Conservation (phyloP, 768 basidiomycete genomes). For the Plicaturopsis crispa region DNA sequence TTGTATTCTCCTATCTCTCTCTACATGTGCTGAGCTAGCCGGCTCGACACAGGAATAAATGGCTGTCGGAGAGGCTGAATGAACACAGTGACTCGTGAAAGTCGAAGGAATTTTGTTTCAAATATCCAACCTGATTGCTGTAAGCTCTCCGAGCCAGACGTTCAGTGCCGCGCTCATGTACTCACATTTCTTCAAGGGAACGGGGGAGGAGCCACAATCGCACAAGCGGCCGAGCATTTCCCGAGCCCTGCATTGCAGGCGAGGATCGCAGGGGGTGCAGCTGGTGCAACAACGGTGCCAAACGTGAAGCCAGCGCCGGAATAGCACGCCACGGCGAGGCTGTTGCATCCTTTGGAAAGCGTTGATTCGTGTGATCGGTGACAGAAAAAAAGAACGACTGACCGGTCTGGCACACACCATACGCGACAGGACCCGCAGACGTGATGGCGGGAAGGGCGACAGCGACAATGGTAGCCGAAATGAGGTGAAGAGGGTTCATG, state of each 20-base stretch:
- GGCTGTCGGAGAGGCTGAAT: too few relatives aligned
- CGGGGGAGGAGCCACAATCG: conserved; percentile 25
- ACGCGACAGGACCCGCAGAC: conserved; percentile 26
- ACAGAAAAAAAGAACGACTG: conserved; percentile 4
- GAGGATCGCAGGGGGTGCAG: conserved; percentile 26
- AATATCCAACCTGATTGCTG: too few relatives aligned
- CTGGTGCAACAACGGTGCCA: conserved; percentile 28
- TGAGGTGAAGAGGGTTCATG: not conserved
- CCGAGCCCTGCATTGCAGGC: conserved; percentile 37
- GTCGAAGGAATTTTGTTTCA: too few relatives aligned
- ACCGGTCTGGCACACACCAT: conserved; percentile 37
- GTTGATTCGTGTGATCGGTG: conserved; percentile 7
- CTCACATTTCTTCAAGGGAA: conserved; percentile 19
- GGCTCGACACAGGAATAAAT: too few relatives aligned
- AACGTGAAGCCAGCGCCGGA: conserved; percentile 33
- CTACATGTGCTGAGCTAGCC: too few relatives aligned
- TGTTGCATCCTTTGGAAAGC: conserved; percentile 23
- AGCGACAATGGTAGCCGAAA: not conserved
- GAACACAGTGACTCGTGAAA: too few relatives aligned
- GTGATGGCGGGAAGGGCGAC: conserved; percentile 1
- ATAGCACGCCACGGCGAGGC: conserved; percentile 33
- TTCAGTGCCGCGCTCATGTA: too few relatives aligned
- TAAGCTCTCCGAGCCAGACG: too few relatives aligned
- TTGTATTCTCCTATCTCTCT: too few relatives aligned
- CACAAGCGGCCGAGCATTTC: conserved; percentile 33